Evolutionary conservation across 1,284 basidiomycete species (phyloP).

Genomic region (Abortiporus biennis): DNA sequence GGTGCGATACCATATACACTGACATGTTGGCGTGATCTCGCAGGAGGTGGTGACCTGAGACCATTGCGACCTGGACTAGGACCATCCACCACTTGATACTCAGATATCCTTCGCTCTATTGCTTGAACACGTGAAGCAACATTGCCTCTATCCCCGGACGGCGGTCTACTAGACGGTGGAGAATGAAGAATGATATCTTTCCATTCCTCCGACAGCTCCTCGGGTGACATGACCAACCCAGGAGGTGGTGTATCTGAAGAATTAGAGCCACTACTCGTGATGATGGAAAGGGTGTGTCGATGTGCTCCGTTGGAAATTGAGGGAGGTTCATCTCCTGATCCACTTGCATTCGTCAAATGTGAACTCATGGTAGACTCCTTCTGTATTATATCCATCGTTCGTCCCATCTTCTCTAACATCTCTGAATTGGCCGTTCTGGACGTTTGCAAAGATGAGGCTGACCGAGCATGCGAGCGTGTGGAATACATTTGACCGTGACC

Average conservation of each 20-base stretch:
- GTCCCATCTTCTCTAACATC: slow-evolving; percentile 56
- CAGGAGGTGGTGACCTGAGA: slow-evolving; percentile 17
- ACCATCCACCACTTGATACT: slow-evolving; percentile 15
- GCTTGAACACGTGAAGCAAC: slow-evolving; percentile 29
- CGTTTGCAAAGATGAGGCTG: slow-evolving; percentile 19
- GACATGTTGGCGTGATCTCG: slow-evolving; percentile 26
- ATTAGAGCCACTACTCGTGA: background rate
- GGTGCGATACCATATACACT: slow-evolving; percentile 49
- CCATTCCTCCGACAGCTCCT: slow-evolving; percentile 12
- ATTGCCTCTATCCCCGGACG: slow-evolving; percentile 12
- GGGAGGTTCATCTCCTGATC: too few species aligned
- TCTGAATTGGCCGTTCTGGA: slow-evolving; percentile 50
- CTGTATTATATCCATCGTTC: slow-evolving; percentile 62
- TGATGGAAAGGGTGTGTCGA: background rate
- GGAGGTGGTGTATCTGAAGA: background rate
- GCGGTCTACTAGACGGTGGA: background rate
- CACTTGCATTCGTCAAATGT: too few species aligned
- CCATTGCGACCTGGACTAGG: slow-evolving; percentile 6
- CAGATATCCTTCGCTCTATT: slow-evolving; percentile 37
- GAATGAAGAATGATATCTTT: slow-evolving; percentile 1
- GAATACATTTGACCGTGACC: slow-evolving; percentile 10
- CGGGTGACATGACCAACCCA: slow-evolving; percentile 18
- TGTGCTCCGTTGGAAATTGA: background rate
- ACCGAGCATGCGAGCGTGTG: slow-evolving; percentile 11
- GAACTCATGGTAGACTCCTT: too few species aligned